phyloP scores from a whole-genome alignment of 768 basidiomycete species.

The Cytidiella melzeri region DNA sequence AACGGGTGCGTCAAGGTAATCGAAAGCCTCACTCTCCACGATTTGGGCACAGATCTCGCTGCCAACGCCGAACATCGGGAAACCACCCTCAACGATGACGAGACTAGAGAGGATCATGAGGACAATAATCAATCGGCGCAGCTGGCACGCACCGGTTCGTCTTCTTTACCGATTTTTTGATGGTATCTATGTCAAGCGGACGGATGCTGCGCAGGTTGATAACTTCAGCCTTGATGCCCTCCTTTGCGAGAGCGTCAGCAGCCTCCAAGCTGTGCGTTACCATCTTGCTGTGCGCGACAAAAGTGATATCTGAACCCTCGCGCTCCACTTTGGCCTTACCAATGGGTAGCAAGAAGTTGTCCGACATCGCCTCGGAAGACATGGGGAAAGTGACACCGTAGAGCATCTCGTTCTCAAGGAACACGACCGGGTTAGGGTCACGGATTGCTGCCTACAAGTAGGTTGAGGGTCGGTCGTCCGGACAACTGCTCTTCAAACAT shows the following conservation, averaged over 20 bases:
- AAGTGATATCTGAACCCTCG: conserved; percentile 86
- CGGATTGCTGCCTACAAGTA: conserved; percentile 79
- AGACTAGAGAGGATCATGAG: conserved; percentile 53
- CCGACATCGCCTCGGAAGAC: conserved; percentile 91
- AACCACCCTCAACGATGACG: conserved; percentile 94
- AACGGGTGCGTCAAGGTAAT: conserved; percentile 97
- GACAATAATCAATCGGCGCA: no score
- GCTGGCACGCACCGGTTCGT: conserved; percentile 79
- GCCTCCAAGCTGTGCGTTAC: conserved; percentile 93
- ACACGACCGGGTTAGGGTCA: conserved; percentile 96
- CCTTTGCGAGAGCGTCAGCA: conserved; percentile 88
- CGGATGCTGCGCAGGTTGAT: conserved; percentile 96
- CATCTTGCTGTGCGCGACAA: conserved; percentile 98
- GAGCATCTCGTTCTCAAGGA: conserved; percentile 99
- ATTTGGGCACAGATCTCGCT: conserved; percentile 98
- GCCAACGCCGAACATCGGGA: conserved; percentile 97
- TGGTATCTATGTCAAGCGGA: conserved; percentile 96
- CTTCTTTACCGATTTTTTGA: conserved; percentile 97
- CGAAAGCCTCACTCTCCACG: conserved; percentile 94
- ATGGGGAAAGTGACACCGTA: conserved; percentile 98
- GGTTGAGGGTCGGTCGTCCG: background rate
- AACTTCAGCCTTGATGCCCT: conserved; percentile 96
- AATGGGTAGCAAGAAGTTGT: conserved; percentile 92
- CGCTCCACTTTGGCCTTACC: conserved; percentile 97
- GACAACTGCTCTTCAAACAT: background rate